Percentiles rank a stretch among this genome's conserved stretches.
Evolutionary conservation across 2,329 filamentous ascomycete genomes (phyloP).

Genomic region (Penicillium palitans): DNA sequence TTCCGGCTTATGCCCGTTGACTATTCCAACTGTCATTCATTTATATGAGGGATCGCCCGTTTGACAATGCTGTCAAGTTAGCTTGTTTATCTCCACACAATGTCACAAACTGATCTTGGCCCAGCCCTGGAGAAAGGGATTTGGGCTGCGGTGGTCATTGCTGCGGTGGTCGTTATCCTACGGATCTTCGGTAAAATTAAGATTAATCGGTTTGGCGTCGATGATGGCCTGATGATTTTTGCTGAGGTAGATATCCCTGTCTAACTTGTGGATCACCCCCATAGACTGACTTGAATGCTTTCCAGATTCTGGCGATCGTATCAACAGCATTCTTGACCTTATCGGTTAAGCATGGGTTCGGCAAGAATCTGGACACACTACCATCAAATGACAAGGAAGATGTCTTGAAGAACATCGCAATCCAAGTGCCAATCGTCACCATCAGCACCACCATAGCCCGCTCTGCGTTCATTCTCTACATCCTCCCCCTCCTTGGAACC

Average conservation of each 20-base stretch:
- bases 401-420: slow-evolving; percentile 31
- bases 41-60: neutral
- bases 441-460: slow-evolving; percentile 34
- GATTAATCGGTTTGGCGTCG: slow-evolving; percentile 29
- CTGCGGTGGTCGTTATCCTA: slow-evolving; percentile 28
- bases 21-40: neutral
- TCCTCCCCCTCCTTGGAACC: slow-evolving; percentile 29
- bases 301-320: slow-evolving; percentile 25
- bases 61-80: neutral
- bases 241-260: slow-evolving; percentile 22
- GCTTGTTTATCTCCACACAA: neutral
- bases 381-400: slow-evolving; percentile 10
- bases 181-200: slow-evolving; percentile 33
- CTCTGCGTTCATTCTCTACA: slow-evolving; percentile 30
- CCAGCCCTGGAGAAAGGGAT: slow-evolving; percentile 27
- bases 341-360: slow-evolving; percentile 32
- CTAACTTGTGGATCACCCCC: neutral
- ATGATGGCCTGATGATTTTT: slow-evolving; percentile 35
- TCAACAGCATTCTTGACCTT: slow-evolving; percentile 28
- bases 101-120: slow-evolving; percentile 17
- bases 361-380: slow-evolving; percentile 20
- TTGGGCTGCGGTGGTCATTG: slow-evolving; percentile 31
- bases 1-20: neutral
- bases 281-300: neutral
- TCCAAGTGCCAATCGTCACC: slow-evolving; percentile 32